Evolutionary conservation across 306 rosid species (phyloP).

Genomic region (Lupinus albus): DNA sequence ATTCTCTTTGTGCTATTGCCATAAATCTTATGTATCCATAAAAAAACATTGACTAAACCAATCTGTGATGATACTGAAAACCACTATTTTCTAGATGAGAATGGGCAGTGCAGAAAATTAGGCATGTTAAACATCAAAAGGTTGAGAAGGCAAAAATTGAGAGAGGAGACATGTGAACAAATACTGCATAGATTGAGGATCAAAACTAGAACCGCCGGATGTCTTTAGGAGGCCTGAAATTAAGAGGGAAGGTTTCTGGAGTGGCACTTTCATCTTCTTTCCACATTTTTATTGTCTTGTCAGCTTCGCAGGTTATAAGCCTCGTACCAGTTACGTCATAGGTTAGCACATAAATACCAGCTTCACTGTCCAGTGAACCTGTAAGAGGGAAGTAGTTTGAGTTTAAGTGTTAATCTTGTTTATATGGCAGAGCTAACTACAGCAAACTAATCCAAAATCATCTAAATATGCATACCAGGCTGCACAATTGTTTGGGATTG

Average conservation of each 20-base stretch:
- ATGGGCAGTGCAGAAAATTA: no score
- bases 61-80: no score
- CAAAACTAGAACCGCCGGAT: constrained; percentile 73
- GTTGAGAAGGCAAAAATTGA: no score
- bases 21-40: no score
- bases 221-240: constrained; percentile 87
- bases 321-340: constrained; percentile 85
- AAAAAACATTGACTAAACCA: no score
- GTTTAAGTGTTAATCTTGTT: constrained; percentile 7
- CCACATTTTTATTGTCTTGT: constrained; percentile 98
- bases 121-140: no score
- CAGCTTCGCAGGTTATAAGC: constrained; percentile 89
- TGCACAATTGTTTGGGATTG: constrained; percentile 96
- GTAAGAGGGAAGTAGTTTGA: constrained; percentile 19
- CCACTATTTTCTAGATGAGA: no score
- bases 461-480: constrained; percentile 62
- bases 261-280: constrained; percentile 90
- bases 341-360: constrained; percentile 82
- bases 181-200: background rate
- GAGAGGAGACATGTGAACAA: no score
- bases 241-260: constrained; percentile 92
- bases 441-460: background rate
- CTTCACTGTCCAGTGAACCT: constrained; percentile 98
- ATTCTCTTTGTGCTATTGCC: no score
- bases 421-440: constrained; percentile 1